These are phyloP conservation scores for Stemphylium lycopersici DNA, from an alignment of 2,329 filamentous ascomycete genomes.

Conservation along the genomic window DNA sequence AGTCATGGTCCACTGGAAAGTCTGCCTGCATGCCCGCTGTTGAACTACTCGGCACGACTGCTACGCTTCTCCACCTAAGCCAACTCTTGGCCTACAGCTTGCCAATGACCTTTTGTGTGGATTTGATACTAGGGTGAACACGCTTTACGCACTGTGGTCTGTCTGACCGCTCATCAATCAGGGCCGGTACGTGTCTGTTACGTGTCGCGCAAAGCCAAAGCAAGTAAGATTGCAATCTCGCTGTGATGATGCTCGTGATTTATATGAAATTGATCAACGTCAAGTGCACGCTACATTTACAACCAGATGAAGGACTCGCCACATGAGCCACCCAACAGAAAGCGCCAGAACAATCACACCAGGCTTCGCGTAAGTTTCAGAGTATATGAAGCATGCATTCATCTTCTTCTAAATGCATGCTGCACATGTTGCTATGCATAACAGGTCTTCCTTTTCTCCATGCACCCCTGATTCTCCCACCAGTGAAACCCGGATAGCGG, in stretches of 20 bases:
- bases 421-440: background rate
- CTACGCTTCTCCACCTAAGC: constrained; percentile 1
- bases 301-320: constrained; percentile 16
- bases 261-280: constrained; percentile 2
- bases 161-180: constrained; percentile 2
- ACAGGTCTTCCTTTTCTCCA: constrained; percentile 2
- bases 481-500: constrained; percentile 17
- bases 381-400: background rate
- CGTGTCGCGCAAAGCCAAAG: background rate
- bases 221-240: background rate
- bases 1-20: background rate
- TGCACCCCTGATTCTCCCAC: constrained; percentile 16
- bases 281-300: background rate
- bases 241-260: background rate
- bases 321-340: constrained; percentile 2
- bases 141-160: background rate
- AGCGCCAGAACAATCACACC: background rate
- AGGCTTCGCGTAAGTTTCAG: no score
- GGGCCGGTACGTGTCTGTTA: constrained; percentile 3
- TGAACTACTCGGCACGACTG: background rate
- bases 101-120: background rate
- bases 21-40: background rate
- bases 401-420: background rate
- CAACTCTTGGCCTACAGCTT: background rate
- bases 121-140: constrained; percentile 6